Evolutionary conservation across 2,329 filamentous ascomycete species (phyloP).

Genomic region (Myriangium duriaei): DNA sequence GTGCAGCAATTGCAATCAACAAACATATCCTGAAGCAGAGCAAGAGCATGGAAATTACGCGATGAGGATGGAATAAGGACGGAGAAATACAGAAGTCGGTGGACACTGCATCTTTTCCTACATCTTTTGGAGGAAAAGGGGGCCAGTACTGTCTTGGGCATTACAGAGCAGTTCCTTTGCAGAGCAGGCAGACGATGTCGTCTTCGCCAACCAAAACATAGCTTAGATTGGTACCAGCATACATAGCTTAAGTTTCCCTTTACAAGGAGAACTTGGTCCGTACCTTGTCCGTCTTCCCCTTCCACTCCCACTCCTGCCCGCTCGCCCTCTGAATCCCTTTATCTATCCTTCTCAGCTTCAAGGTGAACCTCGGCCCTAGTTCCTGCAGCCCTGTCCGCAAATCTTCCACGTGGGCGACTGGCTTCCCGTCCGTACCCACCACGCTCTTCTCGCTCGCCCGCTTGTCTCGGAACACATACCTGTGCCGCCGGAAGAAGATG

Average conservation of each 20-base stretch:
- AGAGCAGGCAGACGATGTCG: no score
- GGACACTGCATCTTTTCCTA: no score
- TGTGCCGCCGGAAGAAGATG: constrained; percentile 80
- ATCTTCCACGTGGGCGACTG: constrained; percentile 71
- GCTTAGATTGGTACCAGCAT: no score
- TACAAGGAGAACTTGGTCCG: constrained; percentile 87
- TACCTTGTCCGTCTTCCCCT: constrained; percentile 85
- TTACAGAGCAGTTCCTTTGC: no score
- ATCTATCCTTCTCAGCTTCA: constrained; percentile 84
- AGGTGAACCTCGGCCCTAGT: constrained; percentile 66
- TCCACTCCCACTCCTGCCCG: constrained; percentile 93
- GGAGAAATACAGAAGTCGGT: no score
- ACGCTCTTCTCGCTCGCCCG: constrained; percentile 76
- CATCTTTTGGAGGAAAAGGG: no score
- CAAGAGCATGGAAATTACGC: no score
- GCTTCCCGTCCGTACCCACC: constrained; percentile 66
- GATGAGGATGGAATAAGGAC: no score
- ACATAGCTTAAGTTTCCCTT: constrained; percentile 2
- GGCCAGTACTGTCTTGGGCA: no score
- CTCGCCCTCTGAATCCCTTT: constrained; percentile 68
- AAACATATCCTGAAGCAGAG: no score
- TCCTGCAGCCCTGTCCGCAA: constrained; percentile 84
- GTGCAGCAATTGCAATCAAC: no score
- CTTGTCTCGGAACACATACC: constrained; percentile 90
- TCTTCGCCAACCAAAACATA: no score